Evolutionary conservation across 208 protist genomes (phyloP).

Genomic region (Endotrypanum monterogeii): DNA sequence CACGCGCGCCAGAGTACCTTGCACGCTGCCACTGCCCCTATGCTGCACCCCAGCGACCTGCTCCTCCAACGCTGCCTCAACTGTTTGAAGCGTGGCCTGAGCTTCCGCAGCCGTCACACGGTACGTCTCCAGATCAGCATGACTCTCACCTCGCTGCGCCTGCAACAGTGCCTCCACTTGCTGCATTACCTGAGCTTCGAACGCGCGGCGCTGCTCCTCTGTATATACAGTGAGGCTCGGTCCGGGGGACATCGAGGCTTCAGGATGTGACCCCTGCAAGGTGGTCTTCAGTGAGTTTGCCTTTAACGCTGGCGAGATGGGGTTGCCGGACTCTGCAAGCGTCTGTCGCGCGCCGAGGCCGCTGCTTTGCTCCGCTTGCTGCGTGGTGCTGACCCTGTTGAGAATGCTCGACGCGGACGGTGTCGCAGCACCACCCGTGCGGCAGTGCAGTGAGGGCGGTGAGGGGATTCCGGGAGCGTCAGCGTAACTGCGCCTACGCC

Average conservation of each 20-base stretch:
- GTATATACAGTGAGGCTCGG: neutral
- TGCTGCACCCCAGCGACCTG: slow-evolving; percentile 2
- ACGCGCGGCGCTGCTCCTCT: slow-evolving; percentile 27
- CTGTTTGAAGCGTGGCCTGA: slow-evolving; percentile 16
- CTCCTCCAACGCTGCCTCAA: slow-evolving; percentile 17
- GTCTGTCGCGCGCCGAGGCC: neutral
- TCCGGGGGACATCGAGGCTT: neutral
- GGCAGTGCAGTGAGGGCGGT: neutral
- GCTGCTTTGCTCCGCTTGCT: neutral
- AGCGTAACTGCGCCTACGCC: too few species aligned
- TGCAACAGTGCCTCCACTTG: slow-evolving; percentile 28
- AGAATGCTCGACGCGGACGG: neutral
- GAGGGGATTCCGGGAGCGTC: neutral
- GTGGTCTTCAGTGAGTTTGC: neutral
- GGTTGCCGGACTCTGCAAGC: neutral
- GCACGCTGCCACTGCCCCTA: neutral
- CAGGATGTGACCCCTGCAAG: neutral
- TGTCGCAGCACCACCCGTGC: neutral
- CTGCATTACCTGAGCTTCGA: slow-evolving; percentile 24
- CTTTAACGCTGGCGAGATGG: neutral
- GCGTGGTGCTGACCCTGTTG: neutral
- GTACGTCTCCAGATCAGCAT: slow-evolving; percentile 26
- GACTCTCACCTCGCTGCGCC: slow-evolving; percentile 26
- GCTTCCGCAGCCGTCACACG: slow-evolving; percentile 24
- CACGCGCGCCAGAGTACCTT: neutral